These are phyloP conservation scores for Pseudomicrostroma phylloplanum DNA, from an alignment of 1,284 basidiomycete species.

Conservation along the genomic window DNA sequence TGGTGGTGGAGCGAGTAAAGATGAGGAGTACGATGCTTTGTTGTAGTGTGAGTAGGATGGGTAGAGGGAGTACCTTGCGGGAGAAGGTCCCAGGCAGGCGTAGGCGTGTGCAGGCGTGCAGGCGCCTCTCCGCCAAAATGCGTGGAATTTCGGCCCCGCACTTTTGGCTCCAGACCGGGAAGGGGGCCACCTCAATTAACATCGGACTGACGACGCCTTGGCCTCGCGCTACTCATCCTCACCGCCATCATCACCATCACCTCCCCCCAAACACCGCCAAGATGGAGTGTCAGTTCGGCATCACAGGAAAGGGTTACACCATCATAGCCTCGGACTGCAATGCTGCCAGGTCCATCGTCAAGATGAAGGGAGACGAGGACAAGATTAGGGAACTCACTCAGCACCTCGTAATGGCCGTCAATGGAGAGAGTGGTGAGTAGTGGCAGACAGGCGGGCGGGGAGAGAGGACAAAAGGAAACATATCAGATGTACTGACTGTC, in stretches of 20 bases:
- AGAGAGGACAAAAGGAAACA: background rate
- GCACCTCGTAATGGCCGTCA: conserved; percentile 89
- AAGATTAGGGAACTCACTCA: conserved; percentile 89
- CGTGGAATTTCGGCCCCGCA: too few relatives aligned
- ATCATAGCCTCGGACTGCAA: conserved; percentile 75
- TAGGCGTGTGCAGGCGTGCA: too few relatives aligned
- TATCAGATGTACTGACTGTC: conserved; percentile 3
- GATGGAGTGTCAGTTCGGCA: conserved; percentile 56
- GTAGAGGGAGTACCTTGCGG: too few relatives aligned
- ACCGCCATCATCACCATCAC: background rate
- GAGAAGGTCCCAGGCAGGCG: too few relatives aligned
- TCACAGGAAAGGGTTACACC: conserved; percentile 51
- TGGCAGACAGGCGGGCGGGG: background rate
- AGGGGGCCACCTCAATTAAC: too few relatives aligned
- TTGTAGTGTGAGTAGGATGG: background rate
- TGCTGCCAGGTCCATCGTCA: conserved; percentile 82
- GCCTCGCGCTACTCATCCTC: too few relatives aligned
- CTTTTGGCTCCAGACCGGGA: too few relatives aligned
- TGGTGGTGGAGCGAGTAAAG: too few relatives aligned
- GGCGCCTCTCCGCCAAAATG: too few relatives aligned
- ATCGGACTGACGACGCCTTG: too few relatives aligned
- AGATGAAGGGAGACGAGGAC: conserved; percentile 96
- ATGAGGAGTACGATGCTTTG: background rate
- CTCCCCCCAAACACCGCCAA: conserved; percentile 12
- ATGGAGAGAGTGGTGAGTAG: conserved; percentile 67